Evolutionary conservation across 495 filamentous ascomycete species (phyloP), one percentile per base, ranked within the genome.

Genomic region (Xylaria telfairii): DNA sequence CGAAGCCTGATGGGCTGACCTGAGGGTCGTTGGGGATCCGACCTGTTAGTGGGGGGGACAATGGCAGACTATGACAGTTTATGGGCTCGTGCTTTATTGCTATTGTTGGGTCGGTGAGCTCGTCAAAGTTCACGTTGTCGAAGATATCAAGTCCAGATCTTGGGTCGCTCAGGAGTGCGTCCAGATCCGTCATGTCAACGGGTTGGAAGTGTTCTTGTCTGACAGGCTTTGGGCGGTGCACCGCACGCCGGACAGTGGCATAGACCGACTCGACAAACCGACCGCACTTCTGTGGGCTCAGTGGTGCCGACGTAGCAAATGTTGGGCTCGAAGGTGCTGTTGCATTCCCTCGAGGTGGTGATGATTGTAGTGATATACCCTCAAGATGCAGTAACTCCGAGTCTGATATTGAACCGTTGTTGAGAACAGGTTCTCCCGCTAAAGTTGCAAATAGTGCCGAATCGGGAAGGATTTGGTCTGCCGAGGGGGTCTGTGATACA

Each of bases 341-440:
- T 71, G 59, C 67, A 74, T 73, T 71, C 72, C 65, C 26, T 21
- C 70, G 77, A 3, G 80, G 79, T 15, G 64, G 64, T 32, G 64
- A 66, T 1, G 83, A 83, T 62, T 79, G 78, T 67, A 84, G 75
- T n/a, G 81, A 79, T 46, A 85, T 72, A 0, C 82, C 83, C 68
- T 85, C 84, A 46, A 85, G 74, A 54, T 79, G 80, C 3, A 83
- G 79, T 30, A 86, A 72, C 71, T 86, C 83, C 41, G 83, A 84
- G 71, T 85, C 82, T 17, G 83, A 84, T 67, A 85, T 81, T 39
- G 83, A 82, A 34, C 79, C 81, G 28, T 73, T 70, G 19, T 76
- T 74, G 3, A 78, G 65, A 32, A 77, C 64, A 44, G 76, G 73
- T 13, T 78, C 76, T 59, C 65, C 51, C 10, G 71, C 24, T 30